Percentiles rank a stretch among this genome's conserved stretches.
phyloP scores from a whole-genome alignment of 176 grass and related monocot species.

The Rhipidocladum racemiflorum region DNA sequence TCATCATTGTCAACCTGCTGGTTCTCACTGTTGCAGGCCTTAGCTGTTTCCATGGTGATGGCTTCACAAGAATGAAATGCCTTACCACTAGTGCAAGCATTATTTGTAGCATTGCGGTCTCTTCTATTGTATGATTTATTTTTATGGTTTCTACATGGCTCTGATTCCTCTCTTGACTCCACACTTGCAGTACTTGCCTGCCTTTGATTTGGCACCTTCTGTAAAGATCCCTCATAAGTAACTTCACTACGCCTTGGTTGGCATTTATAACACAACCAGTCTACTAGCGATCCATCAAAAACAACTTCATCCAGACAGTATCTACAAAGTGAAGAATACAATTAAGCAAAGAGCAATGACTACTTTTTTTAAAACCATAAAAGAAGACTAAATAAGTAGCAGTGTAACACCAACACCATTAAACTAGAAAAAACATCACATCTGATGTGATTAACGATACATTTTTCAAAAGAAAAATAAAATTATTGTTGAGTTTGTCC shows the following conservation, averaged over 20 bases:
- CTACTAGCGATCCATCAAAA: constrained; percentile 7
- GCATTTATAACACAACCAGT: constrained; percentile 34
- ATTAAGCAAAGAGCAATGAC: not conserved
- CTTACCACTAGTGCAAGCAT: not conserved
- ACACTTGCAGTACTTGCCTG: not conserved
- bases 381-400: not conserved
- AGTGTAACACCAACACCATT: not conserved
- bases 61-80: constrained; percentile 15
- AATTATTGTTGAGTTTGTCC: not conserved
- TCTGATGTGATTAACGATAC: not conserved
- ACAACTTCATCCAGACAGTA: constrained; percentile 36
- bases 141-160: not conserved
- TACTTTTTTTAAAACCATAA: not conserved
- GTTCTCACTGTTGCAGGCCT: not conserved
- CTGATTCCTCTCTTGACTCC: not conserved
- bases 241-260: not conserved
- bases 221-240: constrained; percentile 7
- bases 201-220: constrained; percentile 24
- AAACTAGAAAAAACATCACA: not conserved
- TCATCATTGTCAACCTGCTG: constrained; percentile 17
- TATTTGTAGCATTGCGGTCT: constrained; percentile 3
- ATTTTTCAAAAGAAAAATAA: not conserved
- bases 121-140: not conserved
- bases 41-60: not conserved
- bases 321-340: constrained; percentile 20